Evolutionary conservation across 345 rosid species (phyloP), one percentile per base, ranked within the genome.

Genomic region (Zanthoxylum bungeanum): DNA sequence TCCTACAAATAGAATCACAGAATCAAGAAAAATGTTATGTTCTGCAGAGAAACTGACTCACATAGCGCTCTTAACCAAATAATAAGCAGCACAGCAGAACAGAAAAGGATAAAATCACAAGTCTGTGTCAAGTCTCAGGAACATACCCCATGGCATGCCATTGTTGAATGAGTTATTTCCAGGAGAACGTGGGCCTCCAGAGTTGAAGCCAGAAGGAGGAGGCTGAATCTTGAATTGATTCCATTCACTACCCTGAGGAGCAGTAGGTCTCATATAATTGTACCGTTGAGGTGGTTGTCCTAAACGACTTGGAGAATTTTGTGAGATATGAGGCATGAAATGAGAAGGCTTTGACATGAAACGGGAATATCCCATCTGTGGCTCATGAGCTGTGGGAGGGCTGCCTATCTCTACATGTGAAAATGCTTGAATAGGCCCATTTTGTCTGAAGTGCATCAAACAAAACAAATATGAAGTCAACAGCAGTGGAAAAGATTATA

Each of bases 301-400:
- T 76, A 95, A 88, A 57, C 98, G 97, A 78, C 99, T 95, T 7
- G 93, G 93, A 68, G 91, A 82, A 82, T 86, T 95, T 73, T 91
- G 94, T 4, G 91, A 50, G 57, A 79, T 55, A 59, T 88, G 96
- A 16, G 91, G 80, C 64, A 71, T 77, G 61, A 78, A 80, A 80
- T 85, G 81, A 52, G 89, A 73, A 73, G 88, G 77, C 81, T 86
- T 88, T 73, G 97, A 81, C 72, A 77, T 79, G 60, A 80, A 79
- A 62, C 82, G 92, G 64, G 87, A 78, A 73, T 78, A 82, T 67
- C 98, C 92, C 70, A 72, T 75, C 76, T 85, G 86, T 55, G 71
- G 75, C 68, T 92, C 98, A 76, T 79, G 80, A 75, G 84, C 69
- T 74, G 88, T 79, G 39, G 95, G 88, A 76, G 90, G 87, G 74